Base-by-base conservation (phyloP, 1,139 yeast species). In the Zygosaccharomyces pseudobailii region DNA sequence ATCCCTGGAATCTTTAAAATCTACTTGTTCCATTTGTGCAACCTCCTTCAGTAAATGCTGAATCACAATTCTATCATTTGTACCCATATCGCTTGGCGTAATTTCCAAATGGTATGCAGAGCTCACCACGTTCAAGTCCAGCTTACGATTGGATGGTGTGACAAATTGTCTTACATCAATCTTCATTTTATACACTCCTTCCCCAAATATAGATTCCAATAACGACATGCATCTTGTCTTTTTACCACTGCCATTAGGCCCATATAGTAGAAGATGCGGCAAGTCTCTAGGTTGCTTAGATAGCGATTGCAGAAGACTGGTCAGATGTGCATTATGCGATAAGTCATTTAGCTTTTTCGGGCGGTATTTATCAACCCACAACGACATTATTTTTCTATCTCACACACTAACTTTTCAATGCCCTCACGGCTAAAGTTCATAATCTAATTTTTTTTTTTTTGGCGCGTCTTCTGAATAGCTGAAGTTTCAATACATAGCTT, bases 231-330 rank as follows among this genome's bases (percentile, higher is more conserved):
- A 87, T 57, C 98, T 78, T 3, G 98, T 94, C 72, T 92, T 94
- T 67, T 92, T 92, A 51, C 99, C 99, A 17, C 96, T 87, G 5
- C 99, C 99, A 41, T 90, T 82, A 1, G 98, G 97, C 0, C 99
- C 99, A 65, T 90, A 90, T 7, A 92, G 79, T 34, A 92, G 71
- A 45, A 92, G 69, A 71, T 92, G 98, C 3, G 99, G 99, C 63
- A 92, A 84, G 65, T 94, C 97, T 2, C 59, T 68, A 58, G 56
- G 61, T 45, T 61, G 60, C 21, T 61, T 49, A 19, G 72, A 68
- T 43, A 87, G 70, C 0, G 94, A 81, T 47, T 72, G 70, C 38
- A 92, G 71, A 51, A 84, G 79, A 39, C 71, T 68, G 0, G 96
- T 81, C 30, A 90, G 78, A 5, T 74, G 75, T 1, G 68, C 70